Percentiles rank a stretch among this genome's conserved stretches.
phyloP scores from a whole-genome alignment of 495 filamentous ascomycete genomes.

The Cryomyces antarcticus region DNA sequence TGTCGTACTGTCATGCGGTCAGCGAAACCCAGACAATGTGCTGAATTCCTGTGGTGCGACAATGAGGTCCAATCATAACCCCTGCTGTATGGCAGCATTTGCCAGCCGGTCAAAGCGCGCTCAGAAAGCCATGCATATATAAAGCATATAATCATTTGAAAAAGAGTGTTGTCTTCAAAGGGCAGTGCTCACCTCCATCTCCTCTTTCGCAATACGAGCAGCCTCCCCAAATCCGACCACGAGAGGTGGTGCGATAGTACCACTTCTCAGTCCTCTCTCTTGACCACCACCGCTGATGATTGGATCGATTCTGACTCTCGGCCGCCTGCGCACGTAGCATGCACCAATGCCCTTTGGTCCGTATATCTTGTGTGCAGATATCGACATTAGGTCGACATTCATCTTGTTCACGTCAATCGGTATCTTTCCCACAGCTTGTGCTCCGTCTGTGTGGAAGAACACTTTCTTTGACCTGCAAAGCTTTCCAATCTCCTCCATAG shows the following conservation, averaged over 20 bases:
- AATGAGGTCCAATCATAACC: slow-evolving; percentile 23
- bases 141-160: slow-evolving; percentile 45
- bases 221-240: slow-evolving; percentile 91
- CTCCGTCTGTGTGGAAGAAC: slow-evolving; percentile 97
- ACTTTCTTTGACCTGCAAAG: slow-evolving; percentile 79
- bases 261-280: slow-evolving; percentile 82
- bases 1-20: slow-evolving; percentile 56
- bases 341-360: slow-evolving; percentile 94
- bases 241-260: slow-evolving; percentile 75
- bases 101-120: slow-evolving; percentile 22
- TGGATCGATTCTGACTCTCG: slow-evolving; percentile 82
- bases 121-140: slow-evolving; percentile 44
- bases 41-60: background rate
- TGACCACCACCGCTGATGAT: slow-evolving; percentile 94
- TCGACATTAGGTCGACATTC: slow-evolving; percentile 96
- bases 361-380: slow-evolving; percentile 98
- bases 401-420: slow-evolving; percentile 88
- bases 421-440: slow-evolving; percentile 95
- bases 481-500: slow-evolving; percentile 79
- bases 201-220: slow-evolving; percentile 72
- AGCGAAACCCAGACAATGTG: slow-evolving; percentile 8
- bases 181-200: slow-evolving; percentile 53
- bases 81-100: slow-evolving; percentile 33
- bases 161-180: no score
- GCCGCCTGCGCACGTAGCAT: slow-evolving; percentile 81